These are phyloP conservation scores for Aspergillus kassunensis DNA, from an alignment of 495 filamentous ascomycete genomes.

Conservation along the genomic window DNA sequence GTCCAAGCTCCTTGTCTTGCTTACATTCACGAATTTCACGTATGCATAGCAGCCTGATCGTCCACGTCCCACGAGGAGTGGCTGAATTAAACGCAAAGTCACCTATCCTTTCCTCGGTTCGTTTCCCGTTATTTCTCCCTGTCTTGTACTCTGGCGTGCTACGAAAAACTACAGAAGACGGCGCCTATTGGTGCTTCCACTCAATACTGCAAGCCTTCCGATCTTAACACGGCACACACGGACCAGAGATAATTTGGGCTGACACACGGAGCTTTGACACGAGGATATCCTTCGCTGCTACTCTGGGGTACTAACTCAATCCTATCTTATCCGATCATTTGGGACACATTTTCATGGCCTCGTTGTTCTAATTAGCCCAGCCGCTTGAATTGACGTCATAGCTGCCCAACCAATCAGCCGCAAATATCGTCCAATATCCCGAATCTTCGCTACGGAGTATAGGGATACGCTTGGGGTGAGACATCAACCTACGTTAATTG, in stretches of 20 bases:
- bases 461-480: too few relatives aligned
- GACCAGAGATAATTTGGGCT: not conserved
- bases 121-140: not conserved
- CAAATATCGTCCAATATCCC: too few relatives aligned
- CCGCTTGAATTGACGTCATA: not conserved
- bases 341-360: not conserved
- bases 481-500: too few relatives aligned
- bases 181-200: not conserved
- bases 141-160: not conserved
- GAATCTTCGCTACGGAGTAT: too few relatives aligned
- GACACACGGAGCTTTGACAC: not conserved
- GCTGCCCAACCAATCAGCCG: too few relatives aligned
- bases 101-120: constrained; percentile 1
- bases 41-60: constrained; percentile 22
- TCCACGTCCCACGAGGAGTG: constrained; percentile 19
- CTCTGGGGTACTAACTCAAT: not conserved
- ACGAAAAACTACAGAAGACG: not conserved
- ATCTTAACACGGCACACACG: constrained; percentile 8
- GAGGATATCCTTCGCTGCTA: not conserved
- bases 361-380: not conserved
- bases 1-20: not conserved
- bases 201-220: constrained; percentile 6
- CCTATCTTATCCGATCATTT: not conserved
- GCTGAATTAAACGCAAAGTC: constrained; percentile 17
- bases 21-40: too few relatives aligned